phyloP scores from a whole-genome alignment of 2,329 filamentous ascomycete genomes.

The Colletotrichum agaves region DNA sequence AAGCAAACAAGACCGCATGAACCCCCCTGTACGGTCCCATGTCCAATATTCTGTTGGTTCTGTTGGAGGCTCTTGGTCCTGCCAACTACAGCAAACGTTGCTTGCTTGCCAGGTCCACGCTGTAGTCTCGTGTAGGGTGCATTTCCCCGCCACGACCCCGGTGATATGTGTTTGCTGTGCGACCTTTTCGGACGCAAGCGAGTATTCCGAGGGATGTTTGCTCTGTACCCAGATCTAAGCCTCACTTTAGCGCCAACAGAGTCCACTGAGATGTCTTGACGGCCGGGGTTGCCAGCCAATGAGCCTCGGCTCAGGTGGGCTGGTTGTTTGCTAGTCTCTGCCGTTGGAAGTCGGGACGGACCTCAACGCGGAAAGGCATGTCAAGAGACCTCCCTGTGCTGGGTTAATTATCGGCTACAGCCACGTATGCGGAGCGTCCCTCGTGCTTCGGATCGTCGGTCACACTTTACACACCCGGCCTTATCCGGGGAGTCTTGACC shows the following conservation, averaged over 20 bases:
- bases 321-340: not conserved
- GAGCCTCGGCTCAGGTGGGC: not conserved
- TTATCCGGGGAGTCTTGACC: not conserved
- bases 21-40: not conserved
- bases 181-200: not conserved
- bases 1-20: not conserved
- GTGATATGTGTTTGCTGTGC: not conserved
- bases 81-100: not conserved
- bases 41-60: not conserved
- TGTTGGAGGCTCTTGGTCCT: conserved; percentile 4
- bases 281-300: not conserved
- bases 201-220: not conserved
- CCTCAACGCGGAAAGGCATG: not conserved
- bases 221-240: not conserved
- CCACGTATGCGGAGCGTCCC: not conserved
- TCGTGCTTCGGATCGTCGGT: not conserved
- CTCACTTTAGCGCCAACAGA: conserved; percentile 4
- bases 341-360: not conserved
- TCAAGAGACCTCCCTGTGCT: not conserved
- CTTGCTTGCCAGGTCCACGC: conserved; percentile 8
- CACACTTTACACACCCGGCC: not conserved
- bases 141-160: not conserved
- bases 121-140: not conserved
- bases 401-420: not conserved
- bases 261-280: not conserved